Conservation (phyloP, 2,329 filamentous ascomycete species). For the Orbilia blumenaviensis region DNA sequence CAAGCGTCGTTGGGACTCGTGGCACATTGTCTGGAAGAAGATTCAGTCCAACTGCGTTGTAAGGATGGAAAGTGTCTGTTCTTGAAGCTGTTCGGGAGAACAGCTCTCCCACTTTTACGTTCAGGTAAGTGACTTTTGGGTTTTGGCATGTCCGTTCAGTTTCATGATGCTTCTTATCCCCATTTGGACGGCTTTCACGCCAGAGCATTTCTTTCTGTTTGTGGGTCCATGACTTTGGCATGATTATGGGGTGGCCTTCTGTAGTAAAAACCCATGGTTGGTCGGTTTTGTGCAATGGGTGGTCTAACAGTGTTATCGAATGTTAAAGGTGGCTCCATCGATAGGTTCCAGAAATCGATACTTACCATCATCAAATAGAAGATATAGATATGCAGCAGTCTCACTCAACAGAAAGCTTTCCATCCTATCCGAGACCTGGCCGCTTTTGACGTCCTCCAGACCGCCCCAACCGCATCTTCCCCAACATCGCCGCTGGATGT, state of each 20-base stretch:
- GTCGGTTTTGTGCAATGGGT: conserved; percentile 87
- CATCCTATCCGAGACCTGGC: conserved; percentile 92
- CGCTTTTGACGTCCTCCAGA: conserved; percentile 60
- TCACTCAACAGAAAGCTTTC: conserved; percentile 98
- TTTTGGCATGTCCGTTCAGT: conserved; percentile 15
- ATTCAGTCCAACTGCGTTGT: conserved; percentile 82
- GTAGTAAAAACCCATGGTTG: conserved; percentile 92
- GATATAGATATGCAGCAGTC: conserved; percentile 92
- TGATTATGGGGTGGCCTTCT: conserved; percentile 90
- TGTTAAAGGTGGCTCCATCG: background rate
- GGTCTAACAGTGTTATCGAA: conserved; percentile 64
- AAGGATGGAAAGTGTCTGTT: conserved; percentile 85
- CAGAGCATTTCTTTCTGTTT: conserved; percentile 8
- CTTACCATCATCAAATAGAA: conserved; percentile 75
- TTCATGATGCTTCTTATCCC: background rate
- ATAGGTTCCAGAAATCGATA: background rate
- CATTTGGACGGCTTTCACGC: conserved; percentile 55
- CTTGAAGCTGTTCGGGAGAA: conserved; percentile 79
- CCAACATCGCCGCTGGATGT: conserved; percentile 88
- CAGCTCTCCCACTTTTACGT: conserved; percentile 47
- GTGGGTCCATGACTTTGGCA: conserved; percentile 66
- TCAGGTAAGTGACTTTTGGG: background rate
- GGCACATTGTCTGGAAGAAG: conserved; percentile 70
- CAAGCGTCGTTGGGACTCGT: conserved; percentile 58
- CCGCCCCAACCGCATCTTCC: conserved; percentile 90